phyloP scores from a whole-genome alignment of 2,329 filamentous ascomycete species.

The Exophiala aquamarina region DNA sequence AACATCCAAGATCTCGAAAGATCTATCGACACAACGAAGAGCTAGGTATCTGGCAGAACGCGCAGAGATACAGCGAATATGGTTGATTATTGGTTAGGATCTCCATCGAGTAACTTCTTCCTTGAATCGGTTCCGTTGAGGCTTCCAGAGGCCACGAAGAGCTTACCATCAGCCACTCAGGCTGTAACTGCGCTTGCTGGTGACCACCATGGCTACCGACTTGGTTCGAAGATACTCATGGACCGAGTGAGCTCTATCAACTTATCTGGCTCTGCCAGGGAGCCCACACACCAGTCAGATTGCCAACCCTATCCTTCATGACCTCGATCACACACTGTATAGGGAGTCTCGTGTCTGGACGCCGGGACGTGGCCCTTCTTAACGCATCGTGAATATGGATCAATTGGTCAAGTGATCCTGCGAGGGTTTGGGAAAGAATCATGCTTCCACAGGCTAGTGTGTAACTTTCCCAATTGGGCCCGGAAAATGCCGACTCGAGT shows the following conservation, averaged over 20 bases:
- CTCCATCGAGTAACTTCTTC: slow-evolving; percentile 51
- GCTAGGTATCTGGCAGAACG: slow-evolving; percentile 55
- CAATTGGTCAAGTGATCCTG: slow-evolving; percentile 14
- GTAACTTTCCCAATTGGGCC: slow-evolving; percentile 9
- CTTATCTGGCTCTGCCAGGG: slow-evolving; percentile 6
- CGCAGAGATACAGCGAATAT: slow-evolving; percentile 65
- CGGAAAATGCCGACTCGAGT: slow-evolving; percentile 17
- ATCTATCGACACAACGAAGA: slow-evolving; percentile 59
- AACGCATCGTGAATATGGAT: slow-evolving; percentile 22
- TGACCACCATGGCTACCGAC: no score
- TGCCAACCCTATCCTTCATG: slow-evolving; percentile 18
- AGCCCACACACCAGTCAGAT: slow-evolving; percentile 16
- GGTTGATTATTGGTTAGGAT: slow-evolving; percentile 59
- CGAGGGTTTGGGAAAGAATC: slow-evolving; percentile 14
- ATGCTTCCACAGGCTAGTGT: slow-evolving; percentile 12
- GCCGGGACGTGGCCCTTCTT: background rate
- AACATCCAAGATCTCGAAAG: slow-evolving; percentile 58
- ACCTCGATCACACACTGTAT: slow-evolving; percentile 18
- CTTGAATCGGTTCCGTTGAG: slow-evolving; percentile 59
- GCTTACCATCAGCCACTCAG: slow-evolving; percentile 54
- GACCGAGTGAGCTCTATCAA: background rate
- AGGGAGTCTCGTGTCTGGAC: background rate
- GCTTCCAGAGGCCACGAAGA: slow-evolving; percentile 62
- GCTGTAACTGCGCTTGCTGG: no score
- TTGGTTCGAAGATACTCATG: background rate